Evolutionary conservation across 345 rosid species (phyloP), one percentile per base, ranked within the genome.

Genomic region (Lepidium sativum): DNA sequence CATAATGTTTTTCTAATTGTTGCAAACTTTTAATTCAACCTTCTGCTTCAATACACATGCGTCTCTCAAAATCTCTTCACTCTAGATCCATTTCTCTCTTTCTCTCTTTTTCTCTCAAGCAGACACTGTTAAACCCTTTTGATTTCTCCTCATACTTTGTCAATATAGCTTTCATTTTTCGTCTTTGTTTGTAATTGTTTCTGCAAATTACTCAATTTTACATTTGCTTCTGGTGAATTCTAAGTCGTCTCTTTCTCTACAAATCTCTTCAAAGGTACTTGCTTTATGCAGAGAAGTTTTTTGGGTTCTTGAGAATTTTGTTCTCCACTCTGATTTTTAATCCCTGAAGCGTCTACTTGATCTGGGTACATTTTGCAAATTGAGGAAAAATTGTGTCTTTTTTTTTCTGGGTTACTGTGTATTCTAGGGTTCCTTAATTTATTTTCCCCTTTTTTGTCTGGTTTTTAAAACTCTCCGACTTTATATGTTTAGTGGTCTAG

Each of bases 81-180:
- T 63, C 70, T 56, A 82, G 83, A 78, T 80, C 88, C 77, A 69
- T 59, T 41, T 70, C 65, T 54, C 60, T 70, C 72, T 39, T 51
- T 71, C 70, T 25, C 4, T 25, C 29, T 25, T 6, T 25, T 25
- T 25, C 29, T 25, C 29, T 56, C 44, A 53, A 40, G 2, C 34
- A 58, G 15, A 2, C 55, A 7, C 55, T 65, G 37, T 51, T 59
- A 58, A 59, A 59, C 77, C 83, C 82, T 41, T 64, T 80, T 66
- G 79, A 73, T 74, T 76, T 55, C 55, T 78, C 59, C 8, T 52
- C 25, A 3, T 49, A 14, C 7, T 25, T 7, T 12, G 29, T 65
- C 57, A 33, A 13, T 0, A 39, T 42, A 63, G 23, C 70, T 35
- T 63, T 2, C 48, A 40, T 39, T 60, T 59, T 67, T 41, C 13